These are phyloP conservation scores for Ophiostoma piceae DNA, from an alignment of 2,329 filamentous ascomycete genomes.

Conservation along the genomic window DNA sequence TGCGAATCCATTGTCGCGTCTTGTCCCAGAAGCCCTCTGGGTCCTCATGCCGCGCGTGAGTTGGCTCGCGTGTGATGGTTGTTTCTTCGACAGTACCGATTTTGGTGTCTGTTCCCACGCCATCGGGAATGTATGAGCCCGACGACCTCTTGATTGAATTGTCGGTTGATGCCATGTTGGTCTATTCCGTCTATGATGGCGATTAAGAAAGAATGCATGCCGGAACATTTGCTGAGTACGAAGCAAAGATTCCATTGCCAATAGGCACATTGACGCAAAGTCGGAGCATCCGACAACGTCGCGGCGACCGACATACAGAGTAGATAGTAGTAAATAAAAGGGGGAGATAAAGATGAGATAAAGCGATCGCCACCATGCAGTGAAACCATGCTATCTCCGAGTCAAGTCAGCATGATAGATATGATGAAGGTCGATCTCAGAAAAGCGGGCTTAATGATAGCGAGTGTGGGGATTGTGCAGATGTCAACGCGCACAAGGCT, in stretches of 20 bases:
- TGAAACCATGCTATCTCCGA: conserved; percentile 4
- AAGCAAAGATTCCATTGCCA: not conserved
- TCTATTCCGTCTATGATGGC: not conserved
- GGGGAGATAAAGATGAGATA: not conserved
- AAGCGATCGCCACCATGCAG: not conserved
- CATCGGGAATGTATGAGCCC: not conserved
- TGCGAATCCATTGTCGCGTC: not conserved
- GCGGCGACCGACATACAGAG: not conserved
- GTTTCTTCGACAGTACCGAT: not conserved
- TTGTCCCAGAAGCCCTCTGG: not conserved
- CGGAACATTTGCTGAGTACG: not conserved
- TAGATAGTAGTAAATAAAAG: not conserved
- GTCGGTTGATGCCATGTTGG: not conserved
- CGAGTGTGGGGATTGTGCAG: not conserved
- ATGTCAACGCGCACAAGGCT: not conserved
- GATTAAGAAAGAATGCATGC: not conserved
- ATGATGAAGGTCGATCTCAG: not conserved
- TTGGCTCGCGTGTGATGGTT: not conserved
- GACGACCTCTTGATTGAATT: not conserved
- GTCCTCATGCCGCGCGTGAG: not conserved
- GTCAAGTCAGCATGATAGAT: not conserved
- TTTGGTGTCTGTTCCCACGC: not conserved
- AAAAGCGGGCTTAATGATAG: not conserved
- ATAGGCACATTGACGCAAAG: not conserved
- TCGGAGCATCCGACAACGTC: conserved; percentile 6